Conservation (phyloP, 192 early-diverging fungal species). For the Coemansia sp. region DNA sequence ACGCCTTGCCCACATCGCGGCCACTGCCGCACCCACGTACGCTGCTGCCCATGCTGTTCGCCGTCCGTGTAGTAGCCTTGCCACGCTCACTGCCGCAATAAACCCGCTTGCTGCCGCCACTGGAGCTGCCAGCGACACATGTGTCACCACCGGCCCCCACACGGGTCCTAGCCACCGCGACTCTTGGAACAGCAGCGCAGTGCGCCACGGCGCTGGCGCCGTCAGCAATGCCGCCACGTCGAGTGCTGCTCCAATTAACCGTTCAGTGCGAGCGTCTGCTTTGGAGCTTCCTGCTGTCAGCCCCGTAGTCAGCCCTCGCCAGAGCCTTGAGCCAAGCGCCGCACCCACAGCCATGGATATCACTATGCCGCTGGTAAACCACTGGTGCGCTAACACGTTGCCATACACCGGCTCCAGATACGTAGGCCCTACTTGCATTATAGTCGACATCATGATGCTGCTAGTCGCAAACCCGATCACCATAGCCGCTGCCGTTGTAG, state of each 20-base stretch:
- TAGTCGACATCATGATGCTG: slow-evolving; percentile 27
- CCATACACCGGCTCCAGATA: slow-evolving; percentile 71
- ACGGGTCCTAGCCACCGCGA: slow-evolving; percentile 60
- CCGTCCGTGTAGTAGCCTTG: slow-evolving; percentile 20
- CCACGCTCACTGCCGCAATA: slow-evolving; percentile 45
- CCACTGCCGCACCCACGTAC: slow-evolving; percentile 10
- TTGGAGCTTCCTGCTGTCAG: background rate
- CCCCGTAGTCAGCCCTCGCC: slow-evolving; percentile 9
- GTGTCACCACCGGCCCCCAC: slow-evolving; percentile 62
- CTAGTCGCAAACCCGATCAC: slow-evolving; percentile 25
- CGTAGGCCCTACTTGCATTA: slow-evolving; percentile 57
- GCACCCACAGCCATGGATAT: slow-evolving; percentile 54
- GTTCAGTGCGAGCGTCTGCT: slow-evolving; percentile 28
- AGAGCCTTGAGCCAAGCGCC: slow-evolving; percentile 17
- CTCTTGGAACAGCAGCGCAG: slow-evolving; percentile 52
- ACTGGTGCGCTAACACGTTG: slow-evolving; percentile 60
- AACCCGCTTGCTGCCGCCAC: slow-evolving; percentile 57
- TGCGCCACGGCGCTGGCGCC: slow-evolving; percentile 56
- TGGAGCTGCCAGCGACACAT: slow-evolving; percentile 58
- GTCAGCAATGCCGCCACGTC: slow-evolving; percentile 57
- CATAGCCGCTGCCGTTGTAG: slow-evolving; percentile 13
- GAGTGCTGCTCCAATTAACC: slow-evolving; percentile 49
- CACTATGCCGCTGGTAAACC: slow-evolving; percentile 50
- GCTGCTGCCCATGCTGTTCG: slow-evolving; percentile 11
- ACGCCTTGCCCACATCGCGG: slow-evolving; percentile 24